These are phyloP conservation scores for Saccharum spontaneum DNA, from an alignment of 176 grass and related monocot species.

Conservation along the genomic window DNA sequence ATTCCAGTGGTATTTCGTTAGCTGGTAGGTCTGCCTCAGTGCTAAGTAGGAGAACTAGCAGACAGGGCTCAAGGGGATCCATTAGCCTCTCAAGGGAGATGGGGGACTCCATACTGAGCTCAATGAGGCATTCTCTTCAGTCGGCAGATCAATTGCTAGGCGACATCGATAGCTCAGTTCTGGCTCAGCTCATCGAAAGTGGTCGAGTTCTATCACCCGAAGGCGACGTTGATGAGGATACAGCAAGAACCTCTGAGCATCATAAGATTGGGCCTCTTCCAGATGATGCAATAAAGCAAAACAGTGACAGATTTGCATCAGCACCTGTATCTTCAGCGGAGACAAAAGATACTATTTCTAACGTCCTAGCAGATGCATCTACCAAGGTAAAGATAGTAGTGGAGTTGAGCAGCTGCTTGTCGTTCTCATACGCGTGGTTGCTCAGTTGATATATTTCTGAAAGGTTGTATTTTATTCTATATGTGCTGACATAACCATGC, in stretches of 20 bases:
- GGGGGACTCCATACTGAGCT: slow-evolving; percentile 65
- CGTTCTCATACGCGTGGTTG: slow-evolving; percentile 2
- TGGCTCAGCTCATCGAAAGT: slow-evolving; percentile 70
- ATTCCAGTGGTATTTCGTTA: slow-evolving; percentile 31
- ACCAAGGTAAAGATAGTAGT: slow-evolving; percentile 32
- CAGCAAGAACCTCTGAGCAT: slow-evolving; percentile 17
- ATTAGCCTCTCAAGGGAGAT: slow-evolving; percentile 56
- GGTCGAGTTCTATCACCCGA: slow-evolving; percentile 53
- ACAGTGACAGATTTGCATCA: slow-evolving; percentile 13
- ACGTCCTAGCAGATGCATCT: slow-evolving; percentile 13
- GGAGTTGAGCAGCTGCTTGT: slow-evolving; percentile 6
- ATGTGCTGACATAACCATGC: slow-evolving; percentile 18
- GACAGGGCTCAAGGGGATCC: slow-evolving; percentile 53
- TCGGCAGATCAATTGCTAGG: slow-evolving; percentile 59
- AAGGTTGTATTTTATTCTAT: slow-evolving; percentile 7
- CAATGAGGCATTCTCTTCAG: slow-evolving; percentile 78
- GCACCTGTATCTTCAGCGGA: slow-evolving; percentile 4
- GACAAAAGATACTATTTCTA: slow-evolving; percentile 34
- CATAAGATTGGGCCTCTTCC: slow-evolving; percentile 31
- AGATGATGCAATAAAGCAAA: slow-evolving; percentile 42
- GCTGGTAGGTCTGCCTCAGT: slow-evolving; percentile 35
- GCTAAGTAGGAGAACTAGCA: slow-evolving; percentile 53
- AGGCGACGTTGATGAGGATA: slow-evolving; percentile 36
- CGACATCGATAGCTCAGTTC: slow-evolving; percentile 51
- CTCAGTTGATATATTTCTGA: not conserved